Percentiles rank a stretch among this genome's conserved stretches.
Evolutionary conservation across 2,329 filamentous ascomycete genomes (phyloP).

Genomic region (Knoxdaviesia proteae): DNA sequence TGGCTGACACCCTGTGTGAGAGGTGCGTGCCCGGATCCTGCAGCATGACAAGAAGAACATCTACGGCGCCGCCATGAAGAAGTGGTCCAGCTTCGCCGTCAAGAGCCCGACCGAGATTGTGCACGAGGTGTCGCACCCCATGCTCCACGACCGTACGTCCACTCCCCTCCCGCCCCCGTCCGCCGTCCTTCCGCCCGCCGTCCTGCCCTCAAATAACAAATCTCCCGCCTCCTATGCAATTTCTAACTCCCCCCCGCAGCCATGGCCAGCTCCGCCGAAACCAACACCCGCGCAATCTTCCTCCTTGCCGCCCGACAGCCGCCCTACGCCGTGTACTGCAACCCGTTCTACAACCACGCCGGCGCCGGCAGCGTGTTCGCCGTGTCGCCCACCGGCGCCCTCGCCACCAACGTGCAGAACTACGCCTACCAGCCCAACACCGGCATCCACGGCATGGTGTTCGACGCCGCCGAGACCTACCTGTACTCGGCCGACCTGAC

Average conservation of each 20-base stretch:
- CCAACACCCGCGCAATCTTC: conserved; percentile 79
- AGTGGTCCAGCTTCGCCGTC: conserved; percentile 68
- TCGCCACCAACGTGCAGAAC: conserved; percentile 47
- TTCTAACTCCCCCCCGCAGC: conserved; percentile 21
- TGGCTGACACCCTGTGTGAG: not conserved
- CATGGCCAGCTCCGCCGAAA: conserved; percentile 43
- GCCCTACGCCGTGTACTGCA: conserved; percentile 69
- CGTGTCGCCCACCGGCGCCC: conserved; percentile 32
- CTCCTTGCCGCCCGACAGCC: conserved; percentile 58
- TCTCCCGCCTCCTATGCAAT: not conserved
- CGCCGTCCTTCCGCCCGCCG: too few species aligned
- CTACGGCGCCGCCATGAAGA: conserved; percentile 84
- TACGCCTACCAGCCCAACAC: conserved; percentile 49
- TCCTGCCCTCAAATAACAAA: not conserved
- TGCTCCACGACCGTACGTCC: conserved; percentile 50
- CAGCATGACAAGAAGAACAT: conserved; percentile 67
- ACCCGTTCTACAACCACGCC: conserved; percentile 75
- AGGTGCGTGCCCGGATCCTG: not conserved
- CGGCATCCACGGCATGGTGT: conserved; percentile 67
- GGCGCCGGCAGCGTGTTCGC: conserved; percentile 63
- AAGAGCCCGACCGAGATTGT: conserved; percentile 55
- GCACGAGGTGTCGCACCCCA: conserved; percentile 53
- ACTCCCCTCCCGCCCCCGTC: not conserved
- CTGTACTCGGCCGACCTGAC: conserved; percentile 63
- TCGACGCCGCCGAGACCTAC: conserved; percentile 51